These are phyloP conservation scores for Sinapis alba DNA, from an alignment of 441 rosid species.

Conservation along the genomic window DNA sequence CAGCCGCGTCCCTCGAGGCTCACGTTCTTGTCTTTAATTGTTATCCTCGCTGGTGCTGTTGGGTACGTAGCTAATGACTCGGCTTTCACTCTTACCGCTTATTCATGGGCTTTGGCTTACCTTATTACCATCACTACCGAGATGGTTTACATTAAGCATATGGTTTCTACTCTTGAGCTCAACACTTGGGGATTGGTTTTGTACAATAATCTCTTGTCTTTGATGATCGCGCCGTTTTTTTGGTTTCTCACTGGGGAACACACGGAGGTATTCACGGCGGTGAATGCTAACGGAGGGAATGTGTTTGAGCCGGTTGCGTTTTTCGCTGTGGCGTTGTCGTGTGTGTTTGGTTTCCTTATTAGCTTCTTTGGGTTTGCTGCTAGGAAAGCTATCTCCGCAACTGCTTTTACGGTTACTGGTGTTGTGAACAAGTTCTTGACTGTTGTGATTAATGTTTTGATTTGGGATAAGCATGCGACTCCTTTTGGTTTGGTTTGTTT, in stretches of 20 bases:
- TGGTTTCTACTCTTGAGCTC: slow-evolving; percentile 87
- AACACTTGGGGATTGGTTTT: slow-evolving; percentile 95
- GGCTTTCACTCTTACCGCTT: slow-evolving; percentile 78
- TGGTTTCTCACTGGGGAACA: slow-evolving; percentile 87
- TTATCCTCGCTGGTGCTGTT: slow-evolving; percentile 84
- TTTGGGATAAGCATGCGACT: slow-evolving; percentile 97
- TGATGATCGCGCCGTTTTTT: slow-evolving; percentile 85
- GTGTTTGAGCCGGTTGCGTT: slow-evolving; percentile 68
- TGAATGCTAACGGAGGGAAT: slow-evolving; percentile 53
- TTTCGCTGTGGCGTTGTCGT: slow-evolving; percentile 74
- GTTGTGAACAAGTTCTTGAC: slow-evolving; percentile 97
- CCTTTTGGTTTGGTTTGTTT: slow-evolving; percentile 88
- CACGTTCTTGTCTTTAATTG: slow-evolving; percentile 58
- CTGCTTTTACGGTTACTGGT: slow-evolving; percentile 95
- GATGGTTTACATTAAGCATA: slow-evolving; percentile 96
- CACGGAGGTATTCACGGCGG: slow-evolving; percentile 60
- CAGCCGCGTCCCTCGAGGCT: slow-evolving; percentile 86
- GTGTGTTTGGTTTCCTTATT: slow-evolving; percentile 87
- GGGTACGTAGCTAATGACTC: slow-evolving; percentile 96
- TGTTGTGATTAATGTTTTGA: slow-evolving; percentile 83
- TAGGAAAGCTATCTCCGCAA: slow-evolving; percentile 92
- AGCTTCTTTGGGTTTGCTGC: slow-evolving; percentile 97
- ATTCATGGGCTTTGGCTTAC: slow-evolving; percentile 89
- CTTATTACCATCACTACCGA: slow-evolving; percentile 84
- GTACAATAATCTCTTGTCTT: slow-evolving; percentile 79